Conservation (phyloP, 495 filamentous ascomycete species). For the Annulohypoxylon moriforme region DNA sequence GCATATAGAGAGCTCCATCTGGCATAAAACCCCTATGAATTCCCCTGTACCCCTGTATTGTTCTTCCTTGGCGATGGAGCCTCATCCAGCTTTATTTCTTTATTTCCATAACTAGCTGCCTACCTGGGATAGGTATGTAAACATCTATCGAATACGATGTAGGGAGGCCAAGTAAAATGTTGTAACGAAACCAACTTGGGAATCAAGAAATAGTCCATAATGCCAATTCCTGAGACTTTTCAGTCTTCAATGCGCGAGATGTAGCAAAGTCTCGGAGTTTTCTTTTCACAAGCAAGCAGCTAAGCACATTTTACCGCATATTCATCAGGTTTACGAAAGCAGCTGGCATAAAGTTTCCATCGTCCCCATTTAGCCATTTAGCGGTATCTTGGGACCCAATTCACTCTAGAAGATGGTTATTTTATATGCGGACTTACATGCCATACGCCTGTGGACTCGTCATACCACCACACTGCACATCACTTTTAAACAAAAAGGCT, state of each 20-base stretch:
- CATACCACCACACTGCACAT: slow-evolving; percentile 43
- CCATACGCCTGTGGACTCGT: slow-evolving; percentile 43
- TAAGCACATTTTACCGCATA: slow-evolving; percentile 7
- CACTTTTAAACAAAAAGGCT: slow-evolving; percentile 38
- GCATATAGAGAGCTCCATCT: slow-evolving; percentile 18
- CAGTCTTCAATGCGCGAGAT: not conserved
- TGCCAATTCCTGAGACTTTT: slow-evolving; percentile 8
- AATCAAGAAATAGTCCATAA: slow-evolving; percentile 6
- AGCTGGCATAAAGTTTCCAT: slow-evolving; percentile 32
- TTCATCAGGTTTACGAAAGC: slow-evolving; percentile 32
- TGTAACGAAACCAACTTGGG: not conserved
- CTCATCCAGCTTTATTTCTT: slow-evolving; percentile 26
- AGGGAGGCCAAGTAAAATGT: not conserved
- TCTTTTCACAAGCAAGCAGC: not conserved
- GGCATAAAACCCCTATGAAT: slow-evolving; percentile 18
- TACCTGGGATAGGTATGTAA: not conserved
- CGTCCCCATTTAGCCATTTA: slow-evolving; percentile 30
- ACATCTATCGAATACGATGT: not conserved
- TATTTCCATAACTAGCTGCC: not conserved
- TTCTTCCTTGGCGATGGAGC: slow-evolving; percentile 35
- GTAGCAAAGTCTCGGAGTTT: not conserved
- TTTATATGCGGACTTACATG: slow-evolving; percentile 39
- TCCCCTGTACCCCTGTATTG: slow-evolving; percentile 33
- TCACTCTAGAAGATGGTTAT: slow-evolving; percentile 29
- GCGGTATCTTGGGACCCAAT: slow-evolving; percentile 16